A percentile compares a stretch with the other conserved stretches of the same genome.
Conservation (phyloP, 2,329 filamentous ascomycete species). For the Fusarium sp. region DNA sequence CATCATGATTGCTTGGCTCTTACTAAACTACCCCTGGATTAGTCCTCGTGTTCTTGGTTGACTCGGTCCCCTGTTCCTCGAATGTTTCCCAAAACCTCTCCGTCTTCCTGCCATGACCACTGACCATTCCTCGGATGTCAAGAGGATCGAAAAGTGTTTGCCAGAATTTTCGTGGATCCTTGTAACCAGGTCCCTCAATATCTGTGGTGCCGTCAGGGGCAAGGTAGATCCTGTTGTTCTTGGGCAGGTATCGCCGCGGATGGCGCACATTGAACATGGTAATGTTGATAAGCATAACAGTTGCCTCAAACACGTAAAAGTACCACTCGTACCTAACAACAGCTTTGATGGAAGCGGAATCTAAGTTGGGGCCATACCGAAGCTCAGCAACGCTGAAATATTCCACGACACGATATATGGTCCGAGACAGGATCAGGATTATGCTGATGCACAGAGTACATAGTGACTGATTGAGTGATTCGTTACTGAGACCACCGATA, state of each 20-base stretch:
- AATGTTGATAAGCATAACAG: constrained; percentile 65
- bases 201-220: constrained; percentile 63
- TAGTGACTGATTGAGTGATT: constrained; percentile 55
- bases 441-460: constrained; percentile 66
- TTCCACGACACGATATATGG: constrained; percentile 70
- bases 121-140: constrained; percentile 54
- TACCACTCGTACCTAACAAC: constrained; percentile 70
- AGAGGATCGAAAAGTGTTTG: constrained; percentile 60
- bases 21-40: constrained; percentile 15
- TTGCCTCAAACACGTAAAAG: constrained; percentile 70
- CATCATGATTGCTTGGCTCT: not conserved
- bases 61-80: constrained; percentile 1
- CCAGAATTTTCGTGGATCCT: constrained; percentile 61
- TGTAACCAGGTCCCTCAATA: constrained; percentile 62
- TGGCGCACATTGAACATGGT: constrained; percentile 65
- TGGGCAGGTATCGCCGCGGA: constrained; percentile 64
- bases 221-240: constrained; percentile 64
- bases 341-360: constrained; percentile 56
- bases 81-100: constrained; percentile 55
- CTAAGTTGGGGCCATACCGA: constrained; percentile 55
- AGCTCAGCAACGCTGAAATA: constrained; percentile 65
- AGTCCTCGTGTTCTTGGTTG: constrained; percentile 10
- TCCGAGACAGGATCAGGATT: constrained; percentile 64
- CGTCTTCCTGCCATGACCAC: constrained; percentile 48
- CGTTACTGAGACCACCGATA: constrained; percentile 52